Evolutionary conservation across 345 rosid species (phyloP).

Genomic region (Eucalyptus fibrosa): DNA sequence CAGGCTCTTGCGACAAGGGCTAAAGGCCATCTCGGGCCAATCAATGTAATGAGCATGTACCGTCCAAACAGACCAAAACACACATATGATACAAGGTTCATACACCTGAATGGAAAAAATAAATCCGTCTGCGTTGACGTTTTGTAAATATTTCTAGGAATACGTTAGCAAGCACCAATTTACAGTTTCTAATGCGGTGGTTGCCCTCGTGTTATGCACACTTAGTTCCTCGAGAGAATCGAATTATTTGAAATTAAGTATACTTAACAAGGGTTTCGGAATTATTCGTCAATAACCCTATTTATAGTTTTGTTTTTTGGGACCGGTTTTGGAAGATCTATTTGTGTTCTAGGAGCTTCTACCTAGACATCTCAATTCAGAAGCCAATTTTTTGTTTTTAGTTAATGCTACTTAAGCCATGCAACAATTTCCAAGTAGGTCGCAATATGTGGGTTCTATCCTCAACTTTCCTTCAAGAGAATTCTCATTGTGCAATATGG

Average conservation of each 20-base stretch:
- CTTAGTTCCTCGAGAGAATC: neutral
- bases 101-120: neutral
- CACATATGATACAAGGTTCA: neutral
- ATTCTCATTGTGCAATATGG: neutral
- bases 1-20: neutral
- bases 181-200: neutral
- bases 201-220: neutral
- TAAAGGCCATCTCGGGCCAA: neutral
- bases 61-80: neutral
- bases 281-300: accelerated
- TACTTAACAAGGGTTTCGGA: neutral
- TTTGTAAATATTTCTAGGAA: neutral
- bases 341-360: neutral
- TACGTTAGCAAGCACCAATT: neutral
- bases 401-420: neutral
- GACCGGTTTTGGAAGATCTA: neutral
- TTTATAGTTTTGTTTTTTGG: accelerated
- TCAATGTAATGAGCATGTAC: neutral
- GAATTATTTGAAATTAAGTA: neutral
- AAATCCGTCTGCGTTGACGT: neutral
- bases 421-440: neutral
- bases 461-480: neutral
- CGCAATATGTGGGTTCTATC: neutral
- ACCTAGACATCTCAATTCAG: neutral
- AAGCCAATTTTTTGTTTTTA: neutral